Conservation (phyloP, 1,284 basidiomycete species). For the Vanrija sp. region DNA sequence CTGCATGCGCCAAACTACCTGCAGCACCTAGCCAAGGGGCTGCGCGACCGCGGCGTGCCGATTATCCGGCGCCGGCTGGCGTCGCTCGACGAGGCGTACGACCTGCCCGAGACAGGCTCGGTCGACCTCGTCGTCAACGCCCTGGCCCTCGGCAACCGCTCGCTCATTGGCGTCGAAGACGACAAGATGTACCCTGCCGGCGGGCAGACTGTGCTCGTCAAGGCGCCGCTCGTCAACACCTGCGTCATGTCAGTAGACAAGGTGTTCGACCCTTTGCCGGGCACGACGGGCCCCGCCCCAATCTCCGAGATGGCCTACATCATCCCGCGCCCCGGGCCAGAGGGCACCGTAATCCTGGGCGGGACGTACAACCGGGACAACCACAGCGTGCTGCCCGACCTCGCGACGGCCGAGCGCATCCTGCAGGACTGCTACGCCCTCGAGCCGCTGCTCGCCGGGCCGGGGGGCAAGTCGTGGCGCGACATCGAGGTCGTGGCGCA, state of each 20-base stretch:
- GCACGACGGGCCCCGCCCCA: not conserved
- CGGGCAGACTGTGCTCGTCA: slow-evolving; percentile 46
- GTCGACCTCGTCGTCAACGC: slow-evolving; percentile 52
- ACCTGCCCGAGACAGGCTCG: slow-evolving; percentile 24
- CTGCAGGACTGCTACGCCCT: slow-evolving; percentile 39
- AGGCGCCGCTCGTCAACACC: slow-evolving; percentile 29
- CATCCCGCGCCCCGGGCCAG: slow-evolving; percentile 46
- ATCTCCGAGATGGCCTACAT: slow-evolving; percentile 31
- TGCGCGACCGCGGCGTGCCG: slow-evolving; percentile 35
- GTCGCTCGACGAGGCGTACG: slow-evolving; percentile 46
- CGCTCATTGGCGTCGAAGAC: slow-evolving; percentile 45
- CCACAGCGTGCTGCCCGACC: slow-evolving; percentile 32
- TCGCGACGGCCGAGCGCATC: slow-evolving; percentile 32
- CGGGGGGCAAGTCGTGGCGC: slow-evolving; percentile 26
- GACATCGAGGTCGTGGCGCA: slow-evolving; percentile 55
- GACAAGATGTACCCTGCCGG: slow-evolving; percentile 40
- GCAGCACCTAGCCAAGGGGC: slow-evolving; percentile 31
- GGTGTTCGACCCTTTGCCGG: no score
- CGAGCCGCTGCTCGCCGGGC: slow-evolving; percentile 41
- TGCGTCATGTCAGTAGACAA: slow-evolving; percentile 16
- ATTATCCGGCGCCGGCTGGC: slow-evolving; percentile 39
- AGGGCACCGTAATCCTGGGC: slow-evolving; percentile 35
- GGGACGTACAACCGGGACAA: slow-evolving; percentile 36
- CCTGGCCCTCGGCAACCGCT: slow-evolving; percentile 45
- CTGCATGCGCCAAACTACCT: slow-evolving; percentile 47